Evolutionary conservation across 2,329 filamentous ascomycete species (phyloP).

Genomic region (Aspergillus neotritici): DNA sequence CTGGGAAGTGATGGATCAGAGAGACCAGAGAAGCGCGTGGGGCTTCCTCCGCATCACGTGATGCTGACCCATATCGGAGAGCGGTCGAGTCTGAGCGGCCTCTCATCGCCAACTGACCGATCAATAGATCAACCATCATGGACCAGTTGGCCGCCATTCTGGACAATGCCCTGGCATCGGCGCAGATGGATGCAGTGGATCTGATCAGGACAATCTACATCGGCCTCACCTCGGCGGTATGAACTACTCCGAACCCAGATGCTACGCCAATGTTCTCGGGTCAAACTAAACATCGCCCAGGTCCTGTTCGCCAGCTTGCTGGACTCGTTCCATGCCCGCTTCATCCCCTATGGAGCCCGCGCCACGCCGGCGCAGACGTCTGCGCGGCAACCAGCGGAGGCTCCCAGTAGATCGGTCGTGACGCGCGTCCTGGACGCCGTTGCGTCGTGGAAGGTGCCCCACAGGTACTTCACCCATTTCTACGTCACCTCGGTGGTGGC

Average conservation of each 20-base stretch:
- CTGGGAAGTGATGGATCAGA: too few species aligned
- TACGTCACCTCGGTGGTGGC: slow-evolving; percentile 66
- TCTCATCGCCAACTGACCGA: background rate
- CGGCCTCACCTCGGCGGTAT: slow-evolving; percentile 35
- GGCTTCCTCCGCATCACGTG: too few species aligned
- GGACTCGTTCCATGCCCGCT: slow-evolving; percentile 49
- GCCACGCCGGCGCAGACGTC: slow-evolving; percentile 26
- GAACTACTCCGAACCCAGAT: slow-evolving; percentile 7
- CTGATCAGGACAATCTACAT: slow-evolving; percentile 35
- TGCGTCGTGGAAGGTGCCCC: slow-evolving; percentile 63
- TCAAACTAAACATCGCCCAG: slow-evolving; percentile 22
- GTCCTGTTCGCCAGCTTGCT: slow-evolving; percentile 48
- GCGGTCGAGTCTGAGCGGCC: background rate
- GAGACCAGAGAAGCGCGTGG: too few species aligned
- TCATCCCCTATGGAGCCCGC: slow-evolving; percentile 57
- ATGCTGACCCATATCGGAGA: too few species aligned
- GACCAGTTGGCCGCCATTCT: slow-evolving; percentile 8
- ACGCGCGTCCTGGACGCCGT: slow-evolving; percentile 44
- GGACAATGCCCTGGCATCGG: slow-evolving; percentile 11
- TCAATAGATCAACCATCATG: slow-evolving; percentile 8
- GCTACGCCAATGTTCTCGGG: slow-evolving; percentile 7
- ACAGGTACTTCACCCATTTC: slow-evolving; percentile 85
- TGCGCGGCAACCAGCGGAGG: slow-evolving; percentile 3
- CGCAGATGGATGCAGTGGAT: slow-evolving; percentile 30
- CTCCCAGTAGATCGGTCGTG: slow-evolving; percentile 10